These are phyloP conservation scores for Aspergillus jensenii DNA, from an alignment of 2,329 filamentous ascomycete genomes.

Conservation along the genomic window DNA sequence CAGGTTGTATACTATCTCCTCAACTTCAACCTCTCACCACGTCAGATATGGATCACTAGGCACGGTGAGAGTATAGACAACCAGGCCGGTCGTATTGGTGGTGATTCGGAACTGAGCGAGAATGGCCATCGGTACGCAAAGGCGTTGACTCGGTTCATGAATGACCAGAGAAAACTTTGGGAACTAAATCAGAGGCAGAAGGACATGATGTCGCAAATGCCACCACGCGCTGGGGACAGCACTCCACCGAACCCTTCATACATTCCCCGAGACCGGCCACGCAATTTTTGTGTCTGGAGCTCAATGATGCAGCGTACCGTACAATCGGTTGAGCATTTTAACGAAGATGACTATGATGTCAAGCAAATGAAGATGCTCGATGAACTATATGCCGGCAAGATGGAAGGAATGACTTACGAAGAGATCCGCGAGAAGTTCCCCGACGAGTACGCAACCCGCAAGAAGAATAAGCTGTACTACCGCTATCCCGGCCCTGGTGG, in stretches of 20 bases:
- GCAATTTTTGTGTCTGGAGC: constrained; percentile 98
- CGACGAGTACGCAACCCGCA: constrained; percentile 78
- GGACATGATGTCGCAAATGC: constrained; percentile 74
- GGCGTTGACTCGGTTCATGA: constrained; percentile 81
- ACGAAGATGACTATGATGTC: constrained; percentile 93
- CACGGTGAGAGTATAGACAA: constrained; percentile 93
- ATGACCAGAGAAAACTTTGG: constrained; percentile 77
- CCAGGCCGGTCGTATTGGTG: constrained; percentile 81
- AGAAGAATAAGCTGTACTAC: constrained; percentile 87
- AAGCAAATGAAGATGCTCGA: constrained; percentile 99
- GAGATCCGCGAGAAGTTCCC: constrained; percentile 79
- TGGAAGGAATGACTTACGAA: constrained; percentile 93
- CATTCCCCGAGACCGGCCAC: constrained; percentile 57
- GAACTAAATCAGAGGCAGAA: constrained; percentile 78
- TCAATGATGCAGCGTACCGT: constrained; percentile 92
- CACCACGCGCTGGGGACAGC: constrained; percentile 85
- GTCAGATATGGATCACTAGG: constrained; percentile 97
- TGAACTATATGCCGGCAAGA: constrained; percentile 87
- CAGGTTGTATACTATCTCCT: constrained; percentile 93
- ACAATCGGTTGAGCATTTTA: constrained; percentile 84
- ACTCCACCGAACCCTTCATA: constrained; percentile 93
- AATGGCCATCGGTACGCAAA: constrained; percentile 77
- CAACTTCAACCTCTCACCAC: constrained; percentile 92
- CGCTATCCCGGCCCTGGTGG: constrained; percentile 95
- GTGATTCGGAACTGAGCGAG: constrained; percentile 79